Conservation (phyloP, 2,329 filamentous ascomycete genomes). For the Colletotrichum brevisporum region DNA sequence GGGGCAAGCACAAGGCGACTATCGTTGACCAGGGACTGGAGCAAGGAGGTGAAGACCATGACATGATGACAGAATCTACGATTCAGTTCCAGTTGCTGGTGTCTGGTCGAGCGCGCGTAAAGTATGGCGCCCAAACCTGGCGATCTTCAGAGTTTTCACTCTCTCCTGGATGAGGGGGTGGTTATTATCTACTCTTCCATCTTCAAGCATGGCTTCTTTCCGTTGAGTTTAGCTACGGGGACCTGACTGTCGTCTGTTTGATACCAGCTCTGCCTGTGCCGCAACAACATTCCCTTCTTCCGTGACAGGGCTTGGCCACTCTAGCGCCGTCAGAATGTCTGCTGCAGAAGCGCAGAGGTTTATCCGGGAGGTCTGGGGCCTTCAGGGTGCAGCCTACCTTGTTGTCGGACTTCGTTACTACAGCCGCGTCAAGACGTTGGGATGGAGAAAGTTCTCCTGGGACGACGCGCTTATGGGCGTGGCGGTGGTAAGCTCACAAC, state of each 20-base stretch:
- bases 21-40: neutral
- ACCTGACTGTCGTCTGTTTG: neutral
- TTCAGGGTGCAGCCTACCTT: slow-evolving; percentile 35
- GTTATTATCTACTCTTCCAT: slow-evolving; percentile 15
- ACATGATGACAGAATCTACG: neutral
- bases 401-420: slow-evolving; percentile 39
- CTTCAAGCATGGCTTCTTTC: neutral
- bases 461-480: slow-evolving; percentile 37
- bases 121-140: neutral
- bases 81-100: neutral
- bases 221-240: neutral
- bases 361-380: slow-evolving; percentile 40
- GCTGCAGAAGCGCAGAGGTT: slow-evolving; percentile 26
- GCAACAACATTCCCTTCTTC: neutral
- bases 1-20: neutral
- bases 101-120: no score
- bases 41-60: neutral
- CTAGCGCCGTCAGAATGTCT: slow-evolving; percentile 12
- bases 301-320: neutral
- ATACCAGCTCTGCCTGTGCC: neutral
- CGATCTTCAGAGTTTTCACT: neutral
- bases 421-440: slow-evolving; percentile 25
- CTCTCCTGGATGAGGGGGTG: no score
- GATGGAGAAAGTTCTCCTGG: slow-evolving; percentile 30
- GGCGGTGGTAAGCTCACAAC: slow-evolving; percentile 13